Percentiles rank a stretch among this genome's conserved stretches.
Conservation (phyloP, 2,329 filamentous ascomycete species). For the Penicillium olsonii region DNA sequence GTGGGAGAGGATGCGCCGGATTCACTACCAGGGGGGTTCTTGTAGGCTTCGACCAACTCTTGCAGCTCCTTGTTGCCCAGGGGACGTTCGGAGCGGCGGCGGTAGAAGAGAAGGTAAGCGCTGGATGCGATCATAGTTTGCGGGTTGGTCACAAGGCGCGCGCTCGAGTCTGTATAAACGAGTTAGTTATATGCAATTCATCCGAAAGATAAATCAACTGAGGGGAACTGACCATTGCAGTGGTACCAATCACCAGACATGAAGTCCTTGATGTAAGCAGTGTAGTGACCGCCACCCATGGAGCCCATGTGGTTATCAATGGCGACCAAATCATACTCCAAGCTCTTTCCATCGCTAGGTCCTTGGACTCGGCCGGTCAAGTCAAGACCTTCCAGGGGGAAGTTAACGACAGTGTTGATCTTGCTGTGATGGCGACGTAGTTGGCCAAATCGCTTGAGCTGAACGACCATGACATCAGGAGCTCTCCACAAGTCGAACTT, state of each 20-base stretch:
- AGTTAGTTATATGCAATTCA: constrained; percentile 42
- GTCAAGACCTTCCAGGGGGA: constrained; percentile 84
- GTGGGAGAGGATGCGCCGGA: constrained; percentile 48
- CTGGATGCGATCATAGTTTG: constrained; percentile 68
- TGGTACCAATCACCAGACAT: constrained; percentile 89
- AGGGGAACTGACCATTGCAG: constrained; percentile 74
- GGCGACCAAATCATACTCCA: constrained; percentile 89
- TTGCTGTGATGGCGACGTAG: constrained; percentile 78
- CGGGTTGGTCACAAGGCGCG: constrained; percentile 65
- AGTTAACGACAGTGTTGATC: constrained; percentile 86
- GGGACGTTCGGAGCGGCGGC: constrained; percentile 73
- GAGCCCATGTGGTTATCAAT: constrained; percentile 96
- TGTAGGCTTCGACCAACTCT: constrained; percentile 67
- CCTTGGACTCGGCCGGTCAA: constrained; percentile 77
- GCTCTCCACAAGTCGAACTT: constrained; percentile 97
- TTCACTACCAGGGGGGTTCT: constrained; percentile 51
- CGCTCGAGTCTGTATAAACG: constrained; percentile 62
- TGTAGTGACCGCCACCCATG: constrained; percentile 93
- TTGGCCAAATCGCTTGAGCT: constrained; percentile 90
- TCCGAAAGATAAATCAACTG: not conserved
- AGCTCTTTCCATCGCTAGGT: constrained; percentile 75
- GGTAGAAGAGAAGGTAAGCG: constrained; percentile 95
- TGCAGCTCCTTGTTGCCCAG: constrained; percentile 78
- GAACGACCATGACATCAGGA: constrained; percentile 91
- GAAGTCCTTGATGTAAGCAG: constrained; percentile 91